A percentile compares a stretch with the other conserved stretches of the same genome.
phyloP scores from a whole-genome alignment of 2,329 filamentous ascomycete genomes.

The Aspergillus persii region DNA sequence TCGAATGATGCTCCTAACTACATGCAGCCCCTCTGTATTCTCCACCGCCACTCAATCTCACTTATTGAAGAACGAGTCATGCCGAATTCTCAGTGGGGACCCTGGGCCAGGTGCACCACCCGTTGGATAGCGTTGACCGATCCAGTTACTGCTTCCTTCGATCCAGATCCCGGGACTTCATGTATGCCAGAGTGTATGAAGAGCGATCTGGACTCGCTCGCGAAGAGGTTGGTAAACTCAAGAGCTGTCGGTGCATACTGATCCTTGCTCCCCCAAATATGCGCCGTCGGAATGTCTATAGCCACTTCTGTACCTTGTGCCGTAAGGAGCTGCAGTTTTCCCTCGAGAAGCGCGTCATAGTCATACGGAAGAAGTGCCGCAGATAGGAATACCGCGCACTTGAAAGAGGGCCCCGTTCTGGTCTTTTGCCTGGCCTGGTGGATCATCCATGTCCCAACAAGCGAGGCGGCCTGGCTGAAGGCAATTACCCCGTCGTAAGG shows the following conservation, averaged over 20 bases:
- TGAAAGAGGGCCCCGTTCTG: slow-evolving; percentile 15
- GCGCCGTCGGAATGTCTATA: slow-evolving; percentile 11
- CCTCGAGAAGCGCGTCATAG: not conserved
- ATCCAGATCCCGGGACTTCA: slow-evolving; percentile 7
- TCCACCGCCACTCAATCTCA: too few relatives aligned
- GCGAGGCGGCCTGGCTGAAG: slow-evolving; percentile 24
- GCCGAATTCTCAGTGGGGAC: too few relatives aligned
- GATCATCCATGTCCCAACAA: slow-evolving; percentile 10
- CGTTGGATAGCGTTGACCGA: too few relatives aligned
- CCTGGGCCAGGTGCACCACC: too few relatives aligned
- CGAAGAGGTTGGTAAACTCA: not conserved
- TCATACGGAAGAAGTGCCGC: slow-evolving; percentile 5
- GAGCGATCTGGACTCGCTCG: slow-evolving; percentile 5
- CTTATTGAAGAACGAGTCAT: too few relatives aligned
- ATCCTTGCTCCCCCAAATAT: slow-evolving; percentile 14
- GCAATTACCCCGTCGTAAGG: slow-evolving; percentile 29
- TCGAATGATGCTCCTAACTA: too few relatives aligned
- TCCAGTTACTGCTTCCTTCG: not conserved
- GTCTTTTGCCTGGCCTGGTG: not conserved
- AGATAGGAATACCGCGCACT: slow-evolving; percentile 24
- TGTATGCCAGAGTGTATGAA: slow-evolving; percentile 13
- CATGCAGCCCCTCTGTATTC: too few relatives aligned
- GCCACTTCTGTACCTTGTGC: not conserved
- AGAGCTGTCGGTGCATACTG: not conserved
- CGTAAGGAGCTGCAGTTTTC: not conserved